These are phyloP conservation scores for Solanum pimpinellifolium DNA, from an alignment of 257 asterid genomes.

Conservation along the genomic window DNA sequence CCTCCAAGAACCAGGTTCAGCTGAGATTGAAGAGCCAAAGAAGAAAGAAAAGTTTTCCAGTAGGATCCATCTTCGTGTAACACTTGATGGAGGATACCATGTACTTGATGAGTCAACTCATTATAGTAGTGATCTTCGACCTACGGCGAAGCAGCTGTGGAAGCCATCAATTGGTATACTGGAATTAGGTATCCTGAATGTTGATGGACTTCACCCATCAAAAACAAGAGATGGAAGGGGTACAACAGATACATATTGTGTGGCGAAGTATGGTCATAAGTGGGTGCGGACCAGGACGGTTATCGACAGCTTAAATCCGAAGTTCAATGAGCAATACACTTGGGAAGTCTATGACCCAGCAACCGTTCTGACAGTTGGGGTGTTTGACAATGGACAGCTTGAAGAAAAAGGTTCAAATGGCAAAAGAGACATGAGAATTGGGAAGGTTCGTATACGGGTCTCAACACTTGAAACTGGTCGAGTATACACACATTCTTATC, in stretches of 20 bases:
- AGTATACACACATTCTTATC: conserved; percentile 77
- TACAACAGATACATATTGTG: conserved; percentile 68
- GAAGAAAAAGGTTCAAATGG: conserved; percentile 33
- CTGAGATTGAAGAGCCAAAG: conserved; percentile 58
- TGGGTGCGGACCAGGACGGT: conserved; percentile 88
- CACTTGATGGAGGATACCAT: conserved; percentile 94
- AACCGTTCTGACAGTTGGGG: conserved; percentile 82
- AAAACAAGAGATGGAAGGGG: conserved; percentile 62
- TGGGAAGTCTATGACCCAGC: conserved; percentile 97
- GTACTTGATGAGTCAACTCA: conserved; percentile 86
- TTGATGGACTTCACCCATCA: conserved; percentile 64
- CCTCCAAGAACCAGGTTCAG: conserved; percentile 33
- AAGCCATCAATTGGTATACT: conserved; percentile 68
- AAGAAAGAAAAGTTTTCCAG: conserved; percentile 61
- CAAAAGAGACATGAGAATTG: conserved; percentile 47
- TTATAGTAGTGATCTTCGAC: conserved; percentile 81
- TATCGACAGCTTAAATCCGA: conserved; percentile 66
- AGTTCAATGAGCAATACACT: conserved; percentile 85
- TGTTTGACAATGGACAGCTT: conserved; percentile 56
- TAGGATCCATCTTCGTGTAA: conserved; percentile 60
- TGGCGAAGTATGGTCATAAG: conserved; percentile 82
- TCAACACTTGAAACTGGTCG: conserved; percentile 81
- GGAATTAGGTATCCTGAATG: conserved; percentile 68
- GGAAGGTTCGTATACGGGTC: conserved; percentile 76
- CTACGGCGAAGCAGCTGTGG: conserved; percentile 84